Percentiles rank a stretch among this genome's conserved stretches.
Conservation (phyloP, 768 basidiomycete species). For the Boletellus emodensis region DNA sequence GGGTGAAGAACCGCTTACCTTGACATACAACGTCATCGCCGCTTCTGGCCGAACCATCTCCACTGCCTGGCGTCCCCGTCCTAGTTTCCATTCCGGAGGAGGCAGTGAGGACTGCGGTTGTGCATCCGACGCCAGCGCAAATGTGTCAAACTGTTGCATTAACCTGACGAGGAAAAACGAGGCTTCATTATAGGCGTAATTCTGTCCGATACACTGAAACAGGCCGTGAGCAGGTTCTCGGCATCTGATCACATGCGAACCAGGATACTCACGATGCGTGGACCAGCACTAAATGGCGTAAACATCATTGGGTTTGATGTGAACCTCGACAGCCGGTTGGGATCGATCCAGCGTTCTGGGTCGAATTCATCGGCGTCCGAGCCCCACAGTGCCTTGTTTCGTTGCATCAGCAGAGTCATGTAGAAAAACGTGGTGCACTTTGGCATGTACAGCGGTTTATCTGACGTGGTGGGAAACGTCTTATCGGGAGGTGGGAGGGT, state of each 20-base stretch:
- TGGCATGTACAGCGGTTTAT: conserved; percentile 56
- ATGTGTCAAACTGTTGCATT: conserved; percentile 59
- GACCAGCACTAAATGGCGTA: conserved; percentile 71
- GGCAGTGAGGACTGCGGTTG: conserved; percentile 63
- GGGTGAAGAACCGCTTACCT: conserved; percentile 40
- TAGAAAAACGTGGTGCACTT: conserved; percentile 53
- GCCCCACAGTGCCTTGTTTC: conserved; percentile 69
- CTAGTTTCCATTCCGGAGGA: conserved; percentile 49
- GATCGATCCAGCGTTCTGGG: conserved; percentile 74
- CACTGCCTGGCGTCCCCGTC: conserved; percentile 42
- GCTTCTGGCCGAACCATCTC: conserved; percentile 63
- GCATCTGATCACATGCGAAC: neutral
- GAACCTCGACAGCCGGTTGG: conserved; percentile 45
- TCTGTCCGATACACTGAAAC: conserved; percentile 62
- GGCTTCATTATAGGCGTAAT: conserved; percentile 74
- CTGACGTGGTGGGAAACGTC: conserved; percentile 38
- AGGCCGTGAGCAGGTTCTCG: conserved; percentile 15
- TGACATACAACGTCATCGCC: conserved; percentile 62
- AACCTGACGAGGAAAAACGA: conserved; percentile 69
- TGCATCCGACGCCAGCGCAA: conserved; percentile 55
- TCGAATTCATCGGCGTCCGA: conserved; percentile 72
- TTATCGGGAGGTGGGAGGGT: conserved; percentile 50
- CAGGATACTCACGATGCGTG: conserved; percentile 42
- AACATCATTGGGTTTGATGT: conserved; percentile 65
- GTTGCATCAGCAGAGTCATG: conserved; percentile 60